Evolutionary conservation across 2,329 filamentous ascomycete species (phyloP).

Genomic region (Blumeria hordei): DNA sequence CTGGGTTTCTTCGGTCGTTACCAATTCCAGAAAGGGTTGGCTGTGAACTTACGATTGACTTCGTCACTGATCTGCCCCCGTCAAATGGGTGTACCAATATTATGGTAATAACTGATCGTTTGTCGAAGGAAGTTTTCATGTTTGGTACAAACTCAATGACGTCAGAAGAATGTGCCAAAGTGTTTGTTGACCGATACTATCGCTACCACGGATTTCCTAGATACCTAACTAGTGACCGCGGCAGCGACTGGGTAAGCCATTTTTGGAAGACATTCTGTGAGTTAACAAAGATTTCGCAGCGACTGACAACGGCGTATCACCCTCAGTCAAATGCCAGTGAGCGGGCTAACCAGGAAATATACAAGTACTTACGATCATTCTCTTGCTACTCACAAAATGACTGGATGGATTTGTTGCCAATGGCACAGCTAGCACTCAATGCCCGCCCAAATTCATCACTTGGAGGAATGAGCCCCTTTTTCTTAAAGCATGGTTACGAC

Average conservation of each 20-base stretch:
- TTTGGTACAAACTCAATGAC: not conserved
- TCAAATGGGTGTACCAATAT: not conserved
- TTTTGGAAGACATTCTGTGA: not conserved
- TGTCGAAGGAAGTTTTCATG: not conserved
- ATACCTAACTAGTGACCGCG: not conserved
- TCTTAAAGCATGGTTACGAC: not conserved
- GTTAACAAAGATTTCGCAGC: not conserved
- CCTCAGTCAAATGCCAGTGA: not conserved
- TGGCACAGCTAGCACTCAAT: not conserved
- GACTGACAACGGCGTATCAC: not conserved
- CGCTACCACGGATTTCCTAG: not conserved
- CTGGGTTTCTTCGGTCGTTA: not conserved
- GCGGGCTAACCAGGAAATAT: not conserved
- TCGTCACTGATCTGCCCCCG: not conserved
- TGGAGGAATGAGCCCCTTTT: not conserved
- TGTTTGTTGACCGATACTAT: not conserved
- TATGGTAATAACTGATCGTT: not conserved
- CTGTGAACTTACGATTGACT: not conserved
- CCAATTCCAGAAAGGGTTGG: not conserved
- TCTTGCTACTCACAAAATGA: not conserved
- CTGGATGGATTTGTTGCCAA: not conserved
- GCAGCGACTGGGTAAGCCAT: not conserved
- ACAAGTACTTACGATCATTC: not conserved
- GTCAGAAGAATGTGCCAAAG: not conserved
- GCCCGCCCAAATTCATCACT: not conserved